These are phyloP conservation scores for Rhizopogon roseolus DNA, from an alignment of 768 basidiomycete species.

Conservation along the genomic window DNA sequence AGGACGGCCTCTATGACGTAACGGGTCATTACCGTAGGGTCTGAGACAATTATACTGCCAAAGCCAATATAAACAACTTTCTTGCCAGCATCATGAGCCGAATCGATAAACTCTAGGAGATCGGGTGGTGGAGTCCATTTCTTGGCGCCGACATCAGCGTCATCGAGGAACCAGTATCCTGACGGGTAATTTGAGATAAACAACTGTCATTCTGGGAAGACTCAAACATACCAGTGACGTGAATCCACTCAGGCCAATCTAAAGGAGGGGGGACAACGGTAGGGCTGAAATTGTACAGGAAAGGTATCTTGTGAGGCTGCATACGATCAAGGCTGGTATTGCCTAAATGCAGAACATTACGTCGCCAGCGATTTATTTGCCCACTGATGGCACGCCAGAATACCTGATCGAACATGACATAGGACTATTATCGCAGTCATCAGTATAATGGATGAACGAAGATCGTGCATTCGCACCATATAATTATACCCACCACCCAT, in stretches of 20 bases:
- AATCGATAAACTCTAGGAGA: constrained; percentile 77
- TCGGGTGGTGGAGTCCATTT: constrained; percentile 87
- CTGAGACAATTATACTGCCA: constrained; percentile 94
- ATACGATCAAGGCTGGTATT: constrained; percentile 90
- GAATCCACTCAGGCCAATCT: constrained; percentile 99
- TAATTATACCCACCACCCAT: constrained; percentile 99
- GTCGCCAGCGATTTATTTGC: constrained; percentile 93
- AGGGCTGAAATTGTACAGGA: constrained; percentile 96
- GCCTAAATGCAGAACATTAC: constrained; percentile 66
- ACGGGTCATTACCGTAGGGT: constrained; percentile 89
- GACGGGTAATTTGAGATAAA: constrained; percentile 2
- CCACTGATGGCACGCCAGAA: constrained; percentile 95
- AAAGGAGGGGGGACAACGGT: constrained; percentile 86
- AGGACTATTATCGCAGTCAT: constrained; percentile 47
- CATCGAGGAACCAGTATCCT: constrained; percentile 98
- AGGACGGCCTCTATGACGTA: constrained; percentile 86
- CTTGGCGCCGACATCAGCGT: constrained; percentile 82
- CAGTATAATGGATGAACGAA: constrained; percentile 4
- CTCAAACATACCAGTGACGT: constrained; percentile 64
- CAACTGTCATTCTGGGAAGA: constrained; percentile 3
- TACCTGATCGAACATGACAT: constrained; percentile 96
- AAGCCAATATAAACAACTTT: constrained; percentile 98
- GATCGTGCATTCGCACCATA: constrained; percentile 57
- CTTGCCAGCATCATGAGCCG: constrained; percentile 68
- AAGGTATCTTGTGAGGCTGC: constrained; percentile 97